Evolutionary conservation across 2,329 filamentous ascomycete species (phyloP).

Genomic region (Fusarium oxysporum): DNA sequence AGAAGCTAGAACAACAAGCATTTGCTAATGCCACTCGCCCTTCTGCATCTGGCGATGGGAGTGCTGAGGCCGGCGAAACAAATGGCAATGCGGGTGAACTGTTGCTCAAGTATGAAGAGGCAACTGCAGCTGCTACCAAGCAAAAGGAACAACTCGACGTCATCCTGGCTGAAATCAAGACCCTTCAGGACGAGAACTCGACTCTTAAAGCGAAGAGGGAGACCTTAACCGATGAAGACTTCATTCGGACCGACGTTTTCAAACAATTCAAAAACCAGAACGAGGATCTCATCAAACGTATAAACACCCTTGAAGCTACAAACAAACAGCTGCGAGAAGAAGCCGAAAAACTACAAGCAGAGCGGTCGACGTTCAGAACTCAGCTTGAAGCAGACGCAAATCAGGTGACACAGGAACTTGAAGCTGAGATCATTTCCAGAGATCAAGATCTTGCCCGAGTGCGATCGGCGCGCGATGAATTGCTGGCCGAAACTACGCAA

Average conservation of each 20-base stretch:
- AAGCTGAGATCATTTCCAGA: constrained; percentile 81
- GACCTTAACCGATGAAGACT: constrained; percentile 89
- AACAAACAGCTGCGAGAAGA: constrained; percentile 89
- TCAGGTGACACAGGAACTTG: constrained; percentile 77
- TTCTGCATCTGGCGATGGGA: constrained; percentile 55
- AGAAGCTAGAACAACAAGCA: constrained; percentile 91
- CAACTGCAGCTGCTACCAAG: constrained; percentile 79
- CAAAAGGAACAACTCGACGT: constrained; percentile 90
- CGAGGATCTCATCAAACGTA: constrained; percentile 90
- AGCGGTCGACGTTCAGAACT: constrained; percentile 83
- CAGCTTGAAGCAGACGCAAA: constrained; percentile 86
- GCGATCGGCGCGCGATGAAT: constrained; percentile 84
- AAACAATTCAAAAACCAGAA: constrained; percentile 90
- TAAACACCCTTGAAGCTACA: constrained; percentile 90
- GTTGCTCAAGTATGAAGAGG: constrained; percentile 81
- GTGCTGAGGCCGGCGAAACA: constrained; percentile 63
- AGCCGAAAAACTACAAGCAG: constrained; percentile 84
- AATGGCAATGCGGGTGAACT: constrained; percentile 73
- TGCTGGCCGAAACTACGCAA: constrained; percentile 83
- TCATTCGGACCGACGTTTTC: constrained; percentile 91
- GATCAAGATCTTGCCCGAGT: constrained; percentile 90
- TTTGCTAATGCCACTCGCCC: constrained; percentile 73
- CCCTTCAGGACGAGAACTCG: constrained; percentile 81
- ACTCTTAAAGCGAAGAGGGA: constrained; percentile 75
- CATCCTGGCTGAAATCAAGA: constrained; percentile 80